These are phyloP conservation scores for Microdochium bolleyi DNA, from an alignment of 2,329 filamentous ascomycete species.

Conservation along the genomic window DNA sequence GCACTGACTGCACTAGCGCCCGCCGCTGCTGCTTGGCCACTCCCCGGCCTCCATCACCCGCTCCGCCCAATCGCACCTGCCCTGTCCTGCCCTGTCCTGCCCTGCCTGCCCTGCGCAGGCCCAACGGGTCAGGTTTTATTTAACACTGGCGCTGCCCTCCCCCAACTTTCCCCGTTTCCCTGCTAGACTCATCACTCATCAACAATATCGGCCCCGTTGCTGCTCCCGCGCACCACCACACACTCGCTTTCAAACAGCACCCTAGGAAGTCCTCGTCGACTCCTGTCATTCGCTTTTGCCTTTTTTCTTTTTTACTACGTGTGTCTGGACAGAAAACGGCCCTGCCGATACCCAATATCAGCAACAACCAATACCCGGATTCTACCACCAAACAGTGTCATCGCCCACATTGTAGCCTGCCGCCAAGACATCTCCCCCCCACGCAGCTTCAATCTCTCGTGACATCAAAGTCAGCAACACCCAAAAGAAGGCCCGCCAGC, in stretches of 20 bases:
- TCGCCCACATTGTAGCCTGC: not conserved
- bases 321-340: conserved; percentile 23
- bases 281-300: conserved; percentile 66
- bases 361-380: conserved; percentile 5
- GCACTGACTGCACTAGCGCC: too few species aligned
- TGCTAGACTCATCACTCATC: conserved; percentile 24
- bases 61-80: too few species aligned
- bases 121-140: conserved; percentile 7
- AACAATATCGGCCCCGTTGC: conserved; percentile 26
- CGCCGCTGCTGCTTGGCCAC: too few species aligned
- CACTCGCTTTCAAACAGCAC: conserved; percentile 39
- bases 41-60: too few species aligned
- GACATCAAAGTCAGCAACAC: not conserved
- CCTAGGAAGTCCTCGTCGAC: conserved; percentile 65
- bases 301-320: conserved; percentile 38
- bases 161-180: conserved; percentile 16
- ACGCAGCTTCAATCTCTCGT: not conserved
- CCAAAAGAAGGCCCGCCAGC: not conserved
- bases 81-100: too few species aligned
- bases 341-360: conserved; percentile 13
- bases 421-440: not conserved
- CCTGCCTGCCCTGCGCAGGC: not conserved
- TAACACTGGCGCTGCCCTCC: conserved; percentile 22
- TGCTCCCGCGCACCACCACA: conserved; percentile 30
- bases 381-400: not conserved